Conservation (phyloP, 2,329 filamentous ascomycete species). For the Nemania serpens region DNA sequence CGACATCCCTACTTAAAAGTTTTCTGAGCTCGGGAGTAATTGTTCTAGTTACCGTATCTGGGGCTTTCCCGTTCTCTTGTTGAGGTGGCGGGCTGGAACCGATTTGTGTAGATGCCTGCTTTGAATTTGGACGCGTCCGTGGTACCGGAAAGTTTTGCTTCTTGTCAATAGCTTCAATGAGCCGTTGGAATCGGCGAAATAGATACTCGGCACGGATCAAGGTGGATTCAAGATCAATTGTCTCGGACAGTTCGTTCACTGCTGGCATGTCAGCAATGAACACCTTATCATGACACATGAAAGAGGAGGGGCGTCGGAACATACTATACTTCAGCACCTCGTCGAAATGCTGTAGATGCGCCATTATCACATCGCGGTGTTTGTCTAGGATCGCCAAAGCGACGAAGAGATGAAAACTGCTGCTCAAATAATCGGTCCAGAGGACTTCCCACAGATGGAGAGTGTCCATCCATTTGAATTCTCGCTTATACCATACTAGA, state of each 20-base stretch:
- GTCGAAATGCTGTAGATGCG: constrained; percentile 90
- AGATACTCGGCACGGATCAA: constrained; percentile 86
- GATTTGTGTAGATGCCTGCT: constrained; percentile 28
- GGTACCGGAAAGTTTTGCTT: constrained; percentile 80
- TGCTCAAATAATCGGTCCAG: constrained; percentile 90
- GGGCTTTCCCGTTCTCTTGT: constrained; percentile 43
- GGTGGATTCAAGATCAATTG: constrained; percentile 86
- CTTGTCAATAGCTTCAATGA: constrained; percentile 90
- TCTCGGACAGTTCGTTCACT: constrained; percentile 95
- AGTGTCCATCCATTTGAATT: constrained; percentile 89
- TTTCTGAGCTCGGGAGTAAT: constrained; percentile 63
- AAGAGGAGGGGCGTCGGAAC: constrained; percentile 41
- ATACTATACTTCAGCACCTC: constrained; percentile 94
- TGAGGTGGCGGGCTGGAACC: constrained; percentile 22
- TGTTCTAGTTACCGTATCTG: constrained; percentile 49
- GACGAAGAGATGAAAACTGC: constrained; percentile 92
- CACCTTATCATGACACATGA: constrained; percentile 21
- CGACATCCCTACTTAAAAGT: constrained; percentile 51
- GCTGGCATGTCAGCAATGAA: constrained; percentile 20
- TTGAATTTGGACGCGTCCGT: constrained; percentile 35
- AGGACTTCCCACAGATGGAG: constrained; percentile 87
- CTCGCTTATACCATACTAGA: constrained; percentile 97
- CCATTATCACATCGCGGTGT: constrained; percentile 95
- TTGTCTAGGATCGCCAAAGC: constrained; percentile 94
- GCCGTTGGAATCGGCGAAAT: constrained; percentile 84